Percentiles rank a stretch among this genome's conserved stretches.
These are phyloP conservation scores for Isochrysis galbana DNA, from an alignment of 78 protist species.

Conservation along the genomic window DNA sequence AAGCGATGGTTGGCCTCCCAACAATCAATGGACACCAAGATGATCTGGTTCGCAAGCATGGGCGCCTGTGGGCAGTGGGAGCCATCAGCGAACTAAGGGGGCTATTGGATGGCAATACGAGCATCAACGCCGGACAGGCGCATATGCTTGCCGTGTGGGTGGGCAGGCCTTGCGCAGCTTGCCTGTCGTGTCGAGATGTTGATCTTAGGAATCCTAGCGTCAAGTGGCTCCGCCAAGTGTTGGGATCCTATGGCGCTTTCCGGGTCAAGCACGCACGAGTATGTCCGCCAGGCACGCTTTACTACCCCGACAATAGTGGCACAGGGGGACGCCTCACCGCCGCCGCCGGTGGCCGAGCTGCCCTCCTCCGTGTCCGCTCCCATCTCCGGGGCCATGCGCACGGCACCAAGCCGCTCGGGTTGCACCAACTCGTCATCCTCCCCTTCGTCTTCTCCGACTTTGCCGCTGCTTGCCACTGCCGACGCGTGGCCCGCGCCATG, in stretches of 20 bases:
- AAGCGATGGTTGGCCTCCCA: slow-evolving; percentile 25
- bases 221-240: slow-evolving; percentile 13
- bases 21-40: slow-evolving; percentile 10
- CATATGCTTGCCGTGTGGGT: too few relatives aligned
- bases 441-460: not conserved
- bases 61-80: too few relatives aligned
- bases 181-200: not conserved
- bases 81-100: too few relatives aligned
- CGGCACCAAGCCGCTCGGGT: not conserved
- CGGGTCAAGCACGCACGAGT: not conserved
- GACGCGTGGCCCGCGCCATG: not conserved
- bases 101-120: too few relatives aligned
- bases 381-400: not conserved
- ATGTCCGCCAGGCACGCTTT: slow-evolving; percentile 23
- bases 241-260: not conserved
- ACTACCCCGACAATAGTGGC: slow-evolving; percentile 33
- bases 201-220: not conserved
- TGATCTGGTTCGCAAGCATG: not conserved
- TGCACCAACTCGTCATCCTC: not conserved
- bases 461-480: not conserved
- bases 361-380: not conserved
- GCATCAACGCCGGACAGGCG: too few relatives aligned
- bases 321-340: not conserved
- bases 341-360: not conserved
- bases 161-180: too few relatives aligned